These are phyloP conservation scores for Myxozyma monticola DNA, from an alignment of 805 yeast species.

Conservation along the genomic window DNA sequence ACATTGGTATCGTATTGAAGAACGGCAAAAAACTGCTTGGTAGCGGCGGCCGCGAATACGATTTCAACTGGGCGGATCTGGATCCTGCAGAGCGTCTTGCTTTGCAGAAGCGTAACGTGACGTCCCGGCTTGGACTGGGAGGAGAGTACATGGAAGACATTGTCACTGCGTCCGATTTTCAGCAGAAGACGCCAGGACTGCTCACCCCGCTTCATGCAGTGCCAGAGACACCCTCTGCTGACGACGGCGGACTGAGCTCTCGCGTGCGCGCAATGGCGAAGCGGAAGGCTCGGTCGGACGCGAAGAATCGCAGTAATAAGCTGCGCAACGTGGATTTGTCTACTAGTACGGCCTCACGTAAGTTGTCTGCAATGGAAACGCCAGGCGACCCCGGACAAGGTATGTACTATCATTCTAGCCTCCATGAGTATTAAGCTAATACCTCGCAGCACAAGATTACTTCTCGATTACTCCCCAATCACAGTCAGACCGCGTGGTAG, in stretches of 20 bases:
- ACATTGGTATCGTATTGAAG: conserved; percentile 41
- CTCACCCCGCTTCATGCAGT: conserved; percentile 5
- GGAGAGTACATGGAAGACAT: conserved; percentile 43
- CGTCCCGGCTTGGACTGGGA: conserved; percentile 46
- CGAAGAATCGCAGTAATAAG: conserved; percentile 24
- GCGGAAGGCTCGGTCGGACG: conserved; percentile 49
- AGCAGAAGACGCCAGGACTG: conserved; percentile 16
- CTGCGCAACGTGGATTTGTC: conserved; percentile 33
- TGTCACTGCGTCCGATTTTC: conserved; percentile 31
- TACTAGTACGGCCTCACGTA: conserved; percentile 35
- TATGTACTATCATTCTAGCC: background rate
- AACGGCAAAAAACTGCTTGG: conserved; percentile 58
- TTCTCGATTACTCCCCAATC: conserved; percentile 66
- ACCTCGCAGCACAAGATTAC: conserved; percentile 21
- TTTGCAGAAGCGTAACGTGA: conserved; percentile 51
- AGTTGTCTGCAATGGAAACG: conserved; percentile 7
- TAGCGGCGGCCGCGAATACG: conserved; percentile 55
- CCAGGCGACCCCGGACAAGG: conserved; percentile 10
- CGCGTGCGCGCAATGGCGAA: conserved; percentile 93
- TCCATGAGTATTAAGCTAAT: background rate
- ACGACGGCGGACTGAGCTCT: conserved; percentile 49
- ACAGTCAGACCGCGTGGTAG: conserved; percentile 71
- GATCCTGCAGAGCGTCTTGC: conserved; percentile 51
- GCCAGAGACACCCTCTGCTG: conserved; percentile 17
- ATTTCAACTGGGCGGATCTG: conserved; percentile 41